Evolutionary conservation across 108 stramenopile genomes (phyloP).

Genomic region (Licmophora abbreviata): DNA sequence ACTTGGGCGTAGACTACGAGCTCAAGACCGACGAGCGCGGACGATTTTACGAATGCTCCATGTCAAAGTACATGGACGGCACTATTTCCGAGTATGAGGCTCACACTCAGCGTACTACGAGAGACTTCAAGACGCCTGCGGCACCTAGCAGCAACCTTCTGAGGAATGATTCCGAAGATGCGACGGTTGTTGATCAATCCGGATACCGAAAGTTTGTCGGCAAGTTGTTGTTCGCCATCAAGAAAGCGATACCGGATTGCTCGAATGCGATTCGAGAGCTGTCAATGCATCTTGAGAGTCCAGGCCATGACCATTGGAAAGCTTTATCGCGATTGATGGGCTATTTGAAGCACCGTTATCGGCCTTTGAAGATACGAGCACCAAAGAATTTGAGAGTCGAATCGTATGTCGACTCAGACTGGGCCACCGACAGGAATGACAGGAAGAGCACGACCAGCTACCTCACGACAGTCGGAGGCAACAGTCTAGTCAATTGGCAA

Average conservation of each 20-base stretch:
- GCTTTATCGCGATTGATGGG: slow-evolving; percentile 5
- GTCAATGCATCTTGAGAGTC: slow-evolving; percentile 1
- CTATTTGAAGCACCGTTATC: background rate
- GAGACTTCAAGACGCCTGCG: background rate
- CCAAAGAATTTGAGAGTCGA: slow-evolving; percentile 5
- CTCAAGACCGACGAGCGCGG: background rate
- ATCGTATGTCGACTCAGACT: background rate
- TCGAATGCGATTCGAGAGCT: slow-evolving; percentile 6
- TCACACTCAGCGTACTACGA: background rate
- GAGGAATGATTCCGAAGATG: background rate
- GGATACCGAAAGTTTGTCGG: background rate
- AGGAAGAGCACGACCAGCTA: background rate
- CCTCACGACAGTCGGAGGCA: background rate
- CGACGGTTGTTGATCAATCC: background rate
- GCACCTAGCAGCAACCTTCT: background rate
- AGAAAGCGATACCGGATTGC: slow-evolving; percentile 3
- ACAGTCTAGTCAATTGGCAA: slow-evolving; percentile 1
- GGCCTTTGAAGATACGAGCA: slow-evolving; percentile 5
- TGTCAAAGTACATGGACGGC: background rate
- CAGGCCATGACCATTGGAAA: slow-evolving; percentile 11
- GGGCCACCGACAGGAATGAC: background rate
- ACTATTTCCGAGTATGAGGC: background rate
- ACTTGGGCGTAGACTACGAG: background rate
- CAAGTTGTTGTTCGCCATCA: slow-evolving; percentile 1
- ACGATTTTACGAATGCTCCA: background rate